Evolutionary conservation across 163 green algal species (phyloP).

Genomic region (Prototheca cutis): DNA sequence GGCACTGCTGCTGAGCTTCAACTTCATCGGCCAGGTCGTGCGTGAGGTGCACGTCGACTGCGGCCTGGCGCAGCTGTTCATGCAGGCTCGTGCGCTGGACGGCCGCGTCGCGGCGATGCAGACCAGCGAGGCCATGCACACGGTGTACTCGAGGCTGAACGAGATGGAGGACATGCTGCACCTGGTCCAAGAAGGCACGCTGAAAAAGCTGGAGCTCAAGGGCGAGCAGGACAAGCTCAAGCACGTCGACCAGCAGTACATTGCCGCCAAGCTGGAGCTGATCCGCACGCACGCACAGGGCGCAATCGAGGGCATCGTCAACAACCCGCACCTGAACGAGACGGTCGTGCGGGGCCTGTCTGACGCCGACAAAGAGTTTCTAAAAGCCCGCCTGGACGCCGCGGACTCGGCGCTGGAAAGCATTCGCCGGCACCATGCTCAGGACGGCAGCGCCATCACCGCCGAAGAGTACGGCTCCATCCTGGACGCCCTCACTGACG

Average conservation of each 20-base stretch:
- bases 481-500: constrained; percentile 17
- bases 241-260: constrained; percentile 22
- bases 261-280: constrained; percentile 26
- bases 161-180: constrained; percentile 31
- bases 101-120: background rate
- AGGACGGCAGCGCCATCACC: constrained; percentile 5
- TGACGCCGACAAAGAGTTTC: constrained; percentile 23
- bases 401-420: constrained; percentile 23
- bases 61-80: constrained; percentile 27
- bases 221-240: constrained; percentile 26
- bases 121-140: constrained; percentile 16
- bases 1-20: constrained; percentile 26
- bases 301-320: constrained; percentile 18
- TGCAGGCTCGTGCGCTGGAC: constrained; percentile 4
- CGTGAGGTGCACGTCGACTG: constrained; percentile 23
- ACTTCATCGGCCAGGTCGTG: constrained; percentile 16
- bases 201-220: constrained; percentile 18
- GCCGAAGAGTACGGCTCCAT: constrained; percentile 26
- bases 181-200: constrained; percentile 15
- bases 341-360: constrained; percentile 7
- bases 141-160: constrained; percentile 16
- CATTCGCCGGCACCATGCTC: constrained; percentile 15
- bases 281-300: constrained; percentile 21
- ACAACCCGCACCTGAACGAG: constrained; percentile 10
- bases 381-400: constrained; percentile 19